Base-by-base conservation (phyloP, 495 filamentous ascomycete species). In the Mytilinidion resinicola region DNA sequence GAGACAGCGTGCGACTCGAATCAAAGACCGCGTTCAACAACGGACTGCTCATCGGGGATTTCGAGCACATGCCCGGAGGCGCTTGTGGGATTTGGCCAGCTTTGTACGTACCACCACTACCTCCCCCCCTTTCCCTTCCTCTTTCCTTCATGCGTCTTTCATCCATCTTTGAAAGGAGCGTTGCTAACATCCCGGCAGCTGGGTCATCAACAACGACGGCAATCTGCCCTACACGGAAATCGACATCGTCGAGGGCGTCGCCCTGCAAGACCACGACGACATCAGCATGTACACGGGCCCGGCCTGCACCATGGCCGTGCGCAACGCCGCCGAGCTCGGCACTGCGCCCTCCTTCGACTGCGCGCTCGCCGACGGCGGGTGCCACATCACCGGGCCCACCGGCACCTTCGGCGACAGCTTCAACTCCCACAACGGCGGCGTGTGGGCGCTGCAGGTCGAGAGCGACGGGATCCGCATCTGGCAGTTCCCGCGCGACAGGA, bases 211-310 rank as follows among this genome's bases (percentile, higher is more conserved):
- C 36, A 37, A 50, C 42, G n/a, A 6, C 54, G 39, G 8, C 17
- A 15, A 30, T 6, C 25, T 30, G 3, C 25, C 11, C 4, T 58
- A 58, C 37, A 53, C 50, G 4, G 89, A 57, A 51, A 63, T 64
- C 20, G 90, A 96, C 74, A 90, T 96, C 63, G 85, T 96, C 69
- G 90, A 96, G 68, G 88, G 88, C 44, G 86, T 93, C 58, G 89
- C 92, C 70, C 65, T 76, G 21, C 76, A 84, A 49, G 69, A 76
- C 0, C 74, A 79, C 55, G 86, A 91, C 63, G 67, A 76, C 36
- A 82, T 95, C 59, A 85, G 88, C 5, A 76, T 96, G 36, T 91
- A 96, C 70, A 92, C 89, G 0, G 66, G 67, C 9, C 68, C 76
- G 6, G 78, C 46, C 11, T 41, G 72, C 51, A 61, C 73, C 25